Evolutionary conservation across 2,329 filamentous ascomycete genomes (phyloP).

Genomic region (Cytospora paraplurivora): DNA sequence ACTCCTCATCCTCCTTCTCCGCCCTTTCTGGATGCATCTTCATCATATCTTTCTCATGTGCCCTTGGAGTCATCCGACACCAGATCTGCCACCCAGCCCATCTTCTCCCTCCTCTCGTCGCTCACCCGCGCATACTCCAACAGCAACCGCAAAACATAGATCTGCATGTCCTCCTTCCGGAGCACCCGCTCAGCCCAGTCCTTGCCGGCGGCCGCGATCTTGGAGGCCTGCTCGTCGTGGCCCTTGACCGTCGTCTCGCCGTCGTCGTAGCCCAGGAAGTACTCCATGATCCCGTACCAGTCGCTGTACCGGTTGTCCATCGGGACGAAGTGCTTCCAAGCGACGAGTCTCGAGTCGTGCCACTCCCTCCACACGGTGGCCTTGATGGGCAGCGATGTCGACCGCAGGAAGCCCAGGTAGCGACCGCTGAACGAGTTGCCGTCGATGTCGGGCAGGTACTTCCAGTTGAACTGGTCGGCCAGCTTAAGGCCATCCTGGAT

Average conservation of each 20-base stretch:
- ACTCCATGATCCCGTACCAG: conserved; percentile 72
- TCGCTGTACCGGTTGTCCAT: conserved; percentile 76
- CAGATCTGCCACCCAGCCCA: conserved; percentile 46
- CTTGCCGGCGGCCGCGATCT: conserved; percentile 66
- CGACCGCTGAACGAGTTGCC: conserved; percentile 72
- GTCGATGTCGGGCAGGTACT: conserved; percentile 76
- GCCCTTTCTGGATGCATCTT: not conserved
- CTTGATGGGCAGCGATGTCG: conserved; percentile 73
- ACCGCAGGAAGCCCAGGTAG: conserved; percentile 69
- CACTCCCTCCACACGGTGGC: conserved; percentile 78
- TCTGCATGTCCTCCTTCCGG: conserved; percentile 71
- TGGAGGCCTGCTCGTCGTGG: conserved; percentile 61
- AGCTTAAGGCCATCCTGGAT: conserved; percentile 45
- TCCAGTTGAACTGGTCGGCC: conserved; percentile 59
- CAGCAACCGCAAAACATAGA: conserved; percentile 67
- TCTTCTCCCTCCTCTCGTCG: conserved; percentile 52
- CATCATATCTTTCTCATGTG: not conserved
- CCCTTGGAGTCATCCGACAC: not conserved
- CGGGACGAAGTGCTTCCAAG: conserved; percentile 82
- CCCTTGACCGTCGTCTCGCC: conserved; percentile 32
- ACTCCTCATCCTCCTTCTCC: no score
- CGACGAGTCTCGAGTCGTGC: conserved; percentile 73
- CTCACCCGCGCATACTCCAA: conserved; percentile 63
- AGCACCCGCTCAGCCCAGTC: conserved; percentile 70
- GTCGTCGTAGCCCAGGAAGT: conserved; percentile 65